Evolutionary conservation across 2,329 filamentous ascomycete species (phyloP), one percentile per base, ranked within the genome.

Genomic region (Talaromyces marneffei): DNA sequence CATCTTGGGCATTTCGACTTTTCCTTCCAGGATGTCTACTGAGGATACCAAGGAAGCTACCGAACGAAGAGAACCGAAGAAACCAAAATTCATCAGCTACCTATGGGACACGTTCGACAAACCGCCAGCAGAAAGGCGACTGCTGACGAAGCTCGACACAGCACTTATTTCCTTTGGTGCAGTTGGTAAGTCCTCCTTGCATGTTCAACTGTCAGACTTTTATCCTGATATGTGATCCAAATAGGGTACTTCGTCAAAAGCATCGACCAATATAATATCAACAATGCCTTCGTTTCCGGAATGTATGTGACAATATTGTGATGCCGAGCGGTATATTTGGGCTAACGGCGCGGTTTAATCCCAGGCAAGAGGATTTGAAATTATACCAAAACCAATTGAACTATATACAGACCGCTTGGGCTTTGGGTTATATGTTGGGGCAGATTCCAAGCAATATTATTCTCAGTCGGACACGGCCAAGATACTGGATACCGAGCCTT

Each of bases 361-460:
- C 3, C 18, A 79, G 76, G 80, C 79, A 83, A 67, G 80, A 84
- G 65, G 82, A 85, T 57, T 70, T 85, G 0, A 68, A 73, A 1
- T 70, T 85, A 31, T 79, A 80, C 42, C 77, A 78, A 1, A 85
- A 85, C 63, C 74, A 86, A 59, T 74, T 85, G 44, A 84, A 85
- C 53, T 81, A 80, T 62, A 80, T 82, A 71, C 76, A 84, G 57
- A 81, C 83, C 0, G 80, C 78, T 39, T 87, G 84, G 77, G 85
- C 82, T 0, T 78, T 83, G 0, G 85, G 85, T 3, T 87, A 87
- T 65, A 81, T 84, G 0, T 74, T 87, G 57, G 80, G 79, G 2
- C 74, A 82, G 60, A 75, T 83, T 14, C 80, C 80, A 0, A 79
- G 75, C 54, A 83, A 83, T 63, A 73, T 84, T n/a, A 72, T 83